Base-by-base conservation (phyloP, 768 basidiomycete species). In the Boletus barrowsii region DNA sequence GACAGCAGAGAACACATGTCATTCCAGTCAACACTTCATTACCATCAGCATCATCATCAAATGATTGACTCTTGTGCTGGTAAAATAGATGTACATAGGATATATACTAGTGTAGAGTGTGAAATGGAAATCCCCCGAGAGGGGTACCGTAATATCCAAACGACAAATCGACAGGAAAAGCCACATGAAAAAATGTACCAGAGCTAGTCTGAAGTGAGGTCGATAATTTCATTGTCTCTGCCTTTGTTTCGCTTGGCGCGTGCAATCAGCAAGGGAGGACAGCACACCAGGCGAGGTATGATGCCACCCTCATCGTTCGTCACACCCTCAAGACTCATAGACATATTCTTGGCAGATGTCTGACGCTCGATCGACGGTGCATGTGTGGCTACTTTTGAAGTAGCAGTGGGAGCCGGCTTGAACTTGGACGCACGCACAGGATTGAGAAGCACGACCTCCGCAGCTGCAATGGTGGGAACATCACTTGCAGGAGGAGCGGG, bases 141-240 rank as follows among this genome's bases (percentile, higher is more conserved):
- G 17, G 15, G 5, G 20, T 10, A 22, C n/a, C 5, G n/a, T 10
- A 35, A 41, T 36, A 46, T 51, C 20, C 22, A 26, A 29, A 29
- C 4, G 56, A 35, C 18, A 53, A 47, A 52, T 0, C 44, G n/a
- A 51, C 3, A 8, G 15, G 51, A 47, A 37, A 44, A 3, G 36
- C 1, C 11, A 15, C 8, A 42, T 4, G 7, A 39, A 4, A 1
- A 18, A 1, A 29, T 29, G 35, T 36, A 36, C 35, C 13, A 26
- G 18, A 48, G 22, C 49, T 65, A 65, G 40, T 62, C 60, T 17
- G 59, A 77, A 7, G 76, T 77, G 15, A 77, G 63, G 68, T 77
- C 76, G 30, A 77, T 78, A n/a, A 78, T 54, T 24, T 75, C 69
- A 1, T 63, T 40, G 9, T 63, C 49, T 47, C 17, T 49, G 8